Evolutionary conservation across 495 filamentous ascomycete species (phyloP), one percentile per base, ranked within the genome.

Genomic region (Durotheca rogersii): DNA sequence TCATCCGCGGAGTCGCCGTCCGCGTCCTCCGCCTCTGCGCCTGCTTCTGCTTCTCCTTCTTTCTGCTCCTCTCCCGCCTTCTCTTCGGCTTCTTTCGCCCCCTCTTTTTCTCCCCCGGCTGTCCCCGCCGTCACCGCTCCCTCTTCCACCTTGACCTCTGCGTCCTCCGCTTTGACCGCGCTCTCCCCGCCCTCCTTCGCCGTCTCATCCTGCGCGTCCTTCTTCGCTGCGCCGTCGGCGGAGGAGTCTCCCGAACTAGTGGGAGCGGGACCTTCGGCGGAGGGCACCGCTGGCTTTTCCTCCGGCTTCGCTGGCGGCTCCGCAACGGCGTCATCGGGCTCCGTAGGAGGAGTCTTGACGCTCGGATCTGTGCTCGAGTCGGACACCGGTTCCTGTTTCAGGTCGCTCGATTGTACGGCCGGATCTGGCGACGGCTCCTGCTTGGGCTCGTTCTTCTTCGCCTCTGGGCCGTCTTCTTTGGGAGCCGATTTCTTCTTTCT

Each of bases 1-100:
- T 56, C 62, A 4, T 63, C 59, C n/a, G 58, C 58, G n/a, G 58
- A 60, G 30, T 66, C 53, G 40, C 67, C 65, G 18, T 61, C 56
- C 16, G 41, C 31, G 48, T 60, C 58, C 3, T 44, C n/a, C n/a
- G n/a, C n/a, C n/a, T n/a, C n/a, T n/a, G n/a, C n/a, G n/a, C n/a
- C n/a, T n/a, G n/a, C n/a, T 30, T 30, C 17, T 50, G 21, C 27
- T 42, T 29, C 15, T 34, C 36, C n/a, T 7, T 3, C 16, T 33
- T 33, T n/a, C 11, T 11, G 12, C 14, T 27, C 32, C 37, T 55
- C 45, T 5, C 18, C 44, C 29, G 11, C 3, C 27, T 47, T 38
- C 5, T 51, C 47, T 20, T 60, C 60, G 15, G 61, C 32, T 16
- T 56, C 53, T 19, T 54, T 47, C 18, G 38, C 32, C 6, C 51